Evolutionary conservation across 2,329 filamentous ascomycete species (phyloP), one percentile per base, ranked within the genome.

Genomic region (Hansfordia pulvinata): DNA sequence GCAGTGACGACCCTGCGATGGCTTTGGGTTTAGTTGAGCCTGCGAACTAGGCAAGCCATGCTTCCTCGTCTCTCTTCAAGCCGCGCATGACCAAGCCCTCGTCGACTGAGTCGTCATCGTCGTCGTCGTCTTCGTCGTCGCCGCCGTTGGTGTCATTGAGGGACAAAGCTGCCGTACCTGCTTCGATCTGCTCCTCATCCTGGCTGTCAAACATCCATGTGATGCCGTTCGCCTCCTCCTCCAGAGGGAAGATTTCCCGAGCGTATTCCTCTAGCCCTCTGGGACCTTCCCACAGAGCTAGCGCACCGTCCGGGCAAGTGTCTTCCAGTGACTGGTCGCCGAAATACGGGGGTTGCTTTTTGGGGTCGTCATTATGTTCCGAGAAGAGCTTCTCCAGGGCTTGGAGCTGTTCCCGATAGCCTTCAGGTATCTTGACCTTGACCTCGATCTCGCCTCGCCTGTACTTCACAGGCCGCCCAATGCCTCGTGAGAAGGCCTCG

Each of bases 261-360:
- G 88, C 88, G 49, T 96, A 98, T 53, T 96, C 90, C 47, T 94
- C 85, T 39, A 96, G 68, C 17, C 83, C 81, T 29, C 90, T 68
- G 38, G 84, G 84, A 4, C 85, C 90, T 47, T 93, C 83, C 90
- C 90, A 96, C 14, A 98, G 58, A 40, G 78, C 68, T 34, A 88
- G 60, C 1, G 86, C 82, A 38, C 84, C 74, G 7, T 68, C 64
- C 0, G 85, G 84, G 37, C 80, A 80, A 36, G 65, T 71, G 2
- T 52, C 52, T 36, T 77, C 73, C 14, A 78, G 54, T 27, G 55
- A 56, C 2, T 45, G 41, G 36, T 69, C 62, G 26, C 69, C 72
- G 46, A 77, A 76, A 43, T 77, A 77, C 0, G 69, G 69, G 0
- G 72, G 70, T 31, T 76, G 72, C 42, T 62, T 64, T 30, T 50